Base-by-base conservation (phyloP, 768 basidiomycete species). In the Phallus indusiatus region DNA sequence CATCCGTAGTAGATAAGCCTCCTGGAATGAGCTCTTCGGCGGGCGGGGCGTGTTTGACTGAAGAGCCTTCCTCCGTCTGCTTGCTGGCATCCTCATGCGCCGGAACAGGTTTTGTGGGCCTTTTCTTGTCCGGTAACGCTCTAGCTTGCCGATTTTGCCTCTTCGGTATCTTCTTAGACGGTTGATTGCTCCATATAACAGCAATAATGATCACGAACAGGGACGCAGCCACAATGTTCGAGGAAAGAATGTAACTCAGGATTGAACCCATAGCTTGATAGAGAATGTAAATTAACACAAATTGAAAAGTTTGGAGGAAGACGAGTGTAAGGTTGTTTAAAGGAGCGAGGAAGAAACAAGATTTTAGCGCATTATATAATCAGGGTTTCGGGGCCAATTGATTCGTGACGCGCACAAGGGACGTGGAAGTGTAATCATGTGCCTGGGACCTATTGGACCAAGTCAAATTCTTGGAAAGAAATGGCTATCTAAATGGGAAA, bases 171-270 rank as follows among this genome's bases (percentile, higher is more conserved):
- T 71, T 72, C 64, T 72, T 74, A 35, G 63, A 59, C 51, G 69
- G 70, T 54, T 67, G 63, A 14, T 63, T 62, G 49, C 64, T 42
- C 63, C 78, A 77, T 24, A 75, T 75, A 20, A 75, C 63, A 4
- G 72, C 75, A 49, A 78, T 67, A 17, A 74, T 73, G 54, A 75
- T 75, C 48, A 71, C 72, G 47, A 78, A 68, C 49, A 76, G 70
- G 33, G 70, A 68, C 24, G 69, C 67, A 14, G 76, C 72, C 47
- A 76, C 28, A 28, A 73, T 68, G 47, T 69, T 61, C 63, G 80
- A 75, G 20, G 75, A 56, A 18, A 75, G 67, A 12, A 80, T 54
- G 42, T 70, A 67, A 61, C 80, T 81, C 59, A 77, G 74, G 55
- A 76, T 64, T 20, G 76, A 72, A 49, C 80, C 79, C 80, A 80